Conservation (phyloP, 2,329 filamentous ascomycete species). For the Cordyceps cicadae region DNA sequence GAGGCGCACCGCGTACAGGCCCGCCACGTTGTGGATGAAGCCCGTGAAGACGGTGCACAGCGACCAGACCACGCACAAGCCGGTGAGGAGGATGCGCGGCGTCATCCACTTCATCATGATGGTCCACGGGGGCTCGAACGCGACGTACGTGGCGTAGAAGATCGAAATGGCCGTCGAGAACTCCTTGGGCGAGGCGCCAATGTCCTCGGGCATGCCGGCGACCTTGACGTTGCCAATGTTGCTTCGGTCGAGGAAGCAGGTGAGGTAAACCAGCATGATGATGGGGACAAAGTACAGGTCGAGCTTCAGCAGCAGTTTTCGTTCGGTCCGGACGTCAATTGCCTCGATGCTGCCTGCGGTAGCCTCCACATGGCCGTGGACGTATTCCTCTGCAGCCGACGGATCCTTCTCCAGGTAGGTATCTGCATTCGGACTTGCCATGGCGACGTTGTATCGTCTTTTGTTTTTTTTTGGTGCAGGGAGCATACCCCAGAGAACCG, state of each 20-base stretch:
- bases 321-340: constrained; percentile 22
- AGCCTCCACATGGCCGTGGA: background rate
- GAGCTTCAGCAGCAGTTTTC: constrained; percentile 24
- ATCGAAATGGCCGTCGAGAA: constrained; percentile 26
- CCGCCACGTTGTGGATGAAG: constrained; percentile 23
- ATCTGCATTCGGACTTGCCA: background rate
- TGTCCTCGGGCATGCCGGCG: constrained; percentile 25
- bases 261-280: constrained; percentile 47
- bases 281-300: constrained; percentile 30
- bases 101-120: constrained; percentile 26
- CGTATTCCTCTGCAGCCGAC: background rate
- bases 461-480: too few species aligned
- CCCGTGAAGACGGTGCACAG: constrained; percentile 21
- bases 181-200: constrained; percentile 23
- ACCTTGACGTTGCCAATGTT: constrained; percentile 37
- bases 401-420: background rate
- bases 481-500: background rate
- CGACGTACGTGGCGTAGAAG: constrained; percentile 25
- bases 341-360: constrained; percentile 14
- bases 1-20: constrained; percentile 19
- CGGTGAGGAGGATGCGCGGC: constrained; percentile 23
- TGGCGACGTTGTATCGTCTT: background rate
- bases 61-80: constrained; percentile 21
- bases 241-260: constrained; percentile 45
- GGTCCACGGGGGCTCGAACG: constrained; percentile 24